A percentile compares a stretch with the other conserved stretches of the same genome.
These are phyloP conservation scores for Saccharomycopsis selenospora DNA, from an alignment of 805 yeast species.

Conservation along the genomic window DNA sequence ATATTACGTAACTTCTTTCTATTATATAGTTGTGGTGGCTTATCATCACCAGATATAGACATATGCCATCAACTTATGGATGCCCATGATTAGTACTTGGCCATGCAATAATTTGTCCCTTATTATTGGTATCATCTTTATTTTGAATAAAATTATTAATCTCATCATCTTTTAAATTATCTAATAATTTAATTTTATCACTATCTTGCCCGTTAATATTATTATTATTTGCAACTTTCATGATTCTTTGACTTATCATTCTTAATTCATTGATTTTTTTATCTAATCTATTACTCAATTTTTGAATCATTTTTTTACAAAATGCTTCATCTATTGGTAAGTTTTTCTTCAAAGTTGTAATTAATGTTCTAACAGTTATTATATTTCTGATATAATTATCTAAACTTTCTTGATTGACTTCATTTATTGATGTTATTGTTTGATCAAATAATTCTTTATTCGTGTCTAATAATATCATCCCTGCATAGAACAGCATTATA, in stretches of 20 bases:
- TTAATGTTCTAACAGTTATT: constrained; percentile 37
- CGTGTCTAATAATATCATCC: constrained; percentile 46
- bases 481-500: constrained; percentile 63
- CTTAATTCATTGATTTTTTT: constrained; percentile 25
- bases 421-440: background rate
- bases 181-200: constrained; percentile 15
- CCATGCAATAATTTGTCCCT: constrained; percentile 44
- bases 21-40: too few species aligned
- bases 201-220: constrained; percentile 24
- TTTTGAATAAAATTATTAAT: constrained; percentile 17
- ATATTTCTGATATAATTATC: constrained; percentile 33
- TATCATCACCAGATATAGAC: too few species aligned
- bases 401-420: constrained; percentile 25
- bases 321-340: constrained; percentile 48
- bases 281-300: constrained; percentile 26
- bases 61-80: too few species aligned
- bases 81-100: constrained; percentile 66
- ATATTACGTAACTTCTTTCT: too few species aligned
- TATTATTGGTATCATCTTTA: constrained; percentile 23
- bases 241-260: constrained; percentile 19
- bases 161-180: constrained; percentile 22
- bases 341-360: constrained; percentile 36
- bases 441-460: constrained; percentile 25
- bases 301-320: constrained; percentile 36
- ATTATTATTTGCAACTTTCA: constrained; percentile 16